Conservation (phyloP, 2,329 filamentous ascomycete genomes). For the Pseudogymnoascus sp. region DNA sequence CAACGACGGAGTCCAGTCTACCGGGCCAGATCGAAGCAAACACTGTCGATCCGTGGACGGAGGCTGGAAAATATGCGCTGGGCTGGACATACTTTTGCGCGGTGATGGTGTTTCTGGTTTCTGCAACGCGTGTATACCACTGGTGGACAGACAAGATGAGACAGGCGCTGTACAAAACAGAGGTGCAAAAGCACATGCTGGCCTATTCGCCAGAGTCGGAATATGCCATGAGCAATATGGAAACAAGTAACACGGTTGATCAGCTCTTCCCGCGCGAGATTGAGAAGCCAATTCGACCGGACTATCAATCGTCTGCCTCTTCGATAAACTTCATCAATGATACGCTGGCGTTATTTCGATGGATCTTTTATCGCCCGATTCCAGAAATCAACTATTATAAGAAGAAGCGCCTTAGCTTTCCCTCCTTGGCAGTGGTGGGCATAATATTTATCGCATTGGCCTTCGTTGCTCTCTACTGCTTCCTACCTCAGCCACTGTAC, state of each 20-base stretch:
- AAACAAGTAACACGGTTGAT: slow-evolving; percentile 49
- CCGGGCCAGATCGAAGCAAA: slow-evolving; percentile 57
- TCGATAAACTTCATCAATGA: slow-evolving; percentile 72
- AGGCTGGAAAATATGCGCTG: slow-evolving; percentile 78
- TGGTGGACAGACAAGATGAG: slow-evolving; percentile 91
- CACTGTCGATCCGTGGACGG: slow-evolving; percentile 69
- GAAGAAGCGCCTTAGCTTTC: slow-evolving; percentile 65
- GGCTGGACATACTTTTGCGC: slow-evolving; percentile 87
- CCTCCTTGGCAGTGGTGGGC: slow-evolving; percentile 66
- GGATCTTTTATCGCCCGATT: slow-evolving; percentile 82
- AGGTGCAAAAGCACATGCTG: slow-evolving; percentile 61
- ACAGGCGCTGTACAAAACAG: slow-evolving; percentile 80
- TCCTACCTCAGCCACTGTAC: slow-evolving; percentile 81
- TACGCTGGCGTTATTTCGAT: slow-evolving; percentile 74
- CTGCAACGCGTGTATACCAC: slow-evolving; percentile 72
- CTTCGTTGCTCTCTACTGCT: slow-evolving; percentile 75
- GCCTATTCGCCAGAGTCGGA: slow-evolving; percentile 52
- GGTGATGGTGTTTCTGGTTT: slow-evolving; percentile 60
- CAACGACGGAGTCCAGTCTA: slow-evolving; percentile 53
- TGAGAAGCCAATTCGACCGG: slow-evolving; percentile 51
- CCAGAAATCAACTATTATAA: slow-evolving; percentile 65
- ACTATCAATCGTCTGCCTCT: slow-evolving; percentile 64
- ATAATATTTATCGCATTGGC: slow-evolving; percentile 62
- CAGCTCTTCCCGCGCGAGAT: slow-evolving; percentile 65
- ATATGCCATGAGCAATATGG: slow-evolving; percentile 54